These are phyloP conservation scores for Auxenochlorella pyrenoidosa DNA, from an alignment of 139 green algal species.

Conservation along the genomic window DNA sequence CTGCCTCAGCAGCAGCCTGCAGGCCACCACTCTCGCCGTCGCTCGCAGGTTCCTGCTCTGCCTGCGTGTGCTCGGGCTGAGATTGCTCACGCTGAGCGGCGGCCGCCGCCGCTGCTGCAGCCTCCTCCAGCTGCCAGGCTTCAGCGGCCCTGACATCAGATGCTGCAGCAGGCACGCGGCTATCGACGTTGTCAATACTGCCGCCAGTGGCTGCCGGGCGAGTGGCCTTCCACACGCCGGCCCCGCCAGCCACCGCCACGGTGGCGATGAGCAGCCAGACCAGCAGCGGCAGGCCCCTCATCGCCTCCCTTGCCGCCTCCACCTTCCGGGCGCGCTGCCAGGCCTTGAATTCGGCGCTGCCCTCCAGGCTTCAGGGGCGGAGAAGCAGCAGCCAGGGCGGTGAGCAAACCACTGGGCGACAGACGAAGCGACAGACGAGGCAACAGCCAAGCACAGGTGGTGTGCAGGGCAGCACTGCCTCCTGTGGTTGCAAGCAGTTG, in stretches of 20 bases:
- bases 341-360: conserved; percentile 26
- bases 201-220: not conserved
- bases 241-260: not conserved
- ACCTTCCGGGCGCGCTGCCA: conserved; percentile 11
- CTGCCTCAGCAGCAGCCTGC: not conserved
- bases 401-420: too few relatives aligned
- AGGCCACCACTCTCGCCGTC: not conserved
- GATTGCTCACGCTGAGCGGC: not conserved
- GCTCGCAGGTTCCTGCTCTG: not conserved
- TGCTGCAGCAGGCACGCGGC: not conserved
- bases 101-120: not conserved
- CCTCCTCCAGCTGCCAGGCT: not conserved
- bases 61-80: not conserved
- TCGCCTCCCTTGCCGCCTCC: not conserved
- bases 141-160: not conserved
- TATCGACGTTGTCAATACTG: not conserved
- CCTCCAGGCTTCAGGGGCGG: conserved; percentile 20
- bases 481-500: not conserved
- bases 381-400: not conserved
- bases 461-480: too few relatives aligned
- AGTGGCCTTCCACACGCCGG: not conserved
- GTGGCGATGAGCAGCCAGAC: not conserved
- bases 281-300: not conserved
- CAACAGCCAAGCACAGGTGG: not conserved
- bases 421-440: not conserved